A percentile compares a stretch with the other conserved stretches of the same genome.
These are phyloP conservation scores for Calocybe cyanea DNA, from an alignment of 768 basidiomycete species.

Conservation along the genomic window DNA sequence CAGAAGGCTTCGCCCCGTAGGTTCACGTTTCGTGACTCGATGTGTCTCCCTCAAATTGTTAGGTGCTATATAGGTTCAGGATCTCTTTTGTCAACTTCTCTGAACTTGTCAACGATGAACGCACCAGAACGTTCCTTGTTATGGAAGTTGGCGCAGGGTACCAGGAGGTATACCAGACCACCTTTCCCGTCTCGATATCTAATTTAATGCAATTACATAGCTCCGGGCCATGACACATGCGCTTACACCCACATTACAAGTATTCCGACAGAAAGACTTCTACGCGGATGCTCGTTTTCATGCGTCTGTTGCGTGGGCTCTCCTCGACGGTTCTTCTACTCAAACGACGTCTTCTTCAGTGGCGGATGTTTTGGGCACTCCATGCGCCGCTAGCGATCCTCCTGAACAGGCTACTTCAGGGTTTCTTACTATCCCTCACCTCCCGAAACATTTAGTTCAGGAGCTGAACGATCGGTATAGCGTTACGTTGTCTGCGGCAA, in stretches of 20 bases:
- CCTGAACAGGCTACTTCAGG: conserved; percentile 5
- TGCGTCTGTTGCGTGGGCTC: conserved; percentile 84
- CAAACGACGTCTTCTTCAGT: background rate
- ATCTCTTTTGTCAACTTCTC: conserved; percentile 72
- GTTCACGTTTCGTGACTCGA: conserved; percentile 17
- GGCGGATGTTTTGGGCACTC: background rate
- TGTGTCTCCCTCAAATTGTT: background rate
- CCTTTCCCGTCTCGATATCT: background rate
- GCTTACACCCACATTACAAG: conserved; percentile 54
- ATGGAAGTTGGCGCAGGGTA: conserved; percentile 85
- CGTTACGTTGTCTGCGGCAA: conserved; percentile 35
- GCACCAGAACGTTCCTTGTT: conserved; percentile 74
- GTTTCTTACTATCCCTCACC: conserved; percentile 47
- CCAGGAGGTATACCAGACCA: conserved; percentile 47
- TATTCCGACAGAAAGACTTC: conserved; percentile 72
- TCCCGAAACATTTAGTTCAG: conserved; percentile 47
- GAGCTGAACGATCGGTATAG: conserved; percentile 48
- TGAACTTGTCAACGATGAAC: conserved; percentile 75
- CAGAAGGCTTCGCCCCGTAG: conserved; percentile 45
- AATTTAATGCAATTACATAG: conserved; percentile 35
- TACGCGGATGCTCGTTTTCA: conserved; percentile 84
- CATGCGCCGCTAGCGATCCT: conserved; percentile 2
- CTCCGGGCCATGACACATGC: conserved; percentile 49
- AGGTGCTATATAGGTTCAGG: conserved; percentile 47
- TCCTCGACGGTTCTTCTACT: conserved; percentile 41